A percentile compares a stretch with the other conserved stretches of the same genome.
Conservation (phyloP, 495 filamentous ascomycete species). For the Penicillium goetzii region DNA sequence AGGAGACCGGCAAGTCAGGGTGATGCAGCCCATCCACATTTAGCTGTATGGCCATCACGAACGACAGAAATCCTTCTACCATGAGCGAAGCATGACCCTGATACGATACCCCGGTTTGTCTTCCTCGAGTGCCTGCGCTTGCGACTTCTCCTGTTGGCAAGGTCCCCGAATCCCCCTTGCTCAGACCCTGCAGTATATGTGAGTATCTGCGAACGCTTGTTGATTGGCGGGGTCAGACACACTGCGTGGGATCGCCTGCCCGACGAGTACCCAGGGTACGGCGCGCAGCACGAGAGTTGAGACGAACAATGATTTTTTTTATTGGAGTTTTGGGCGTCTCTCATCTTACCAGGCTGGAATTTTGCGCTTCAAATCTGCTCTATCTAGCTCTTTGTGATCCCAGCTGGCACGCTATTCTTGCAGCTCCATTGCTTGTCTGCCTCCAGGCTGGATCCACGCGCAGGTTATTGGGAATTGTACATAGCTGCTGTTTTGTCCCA, state of each 20-base stretch:
- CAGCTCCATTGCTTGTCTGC: not conserved
- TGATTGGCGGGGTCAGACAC: not conserved
- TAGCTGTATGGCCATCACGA: constrained; percentile 18
- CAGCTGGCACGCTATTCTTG: not conserved
- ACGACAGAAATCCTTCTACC: constrained; percentile 1
- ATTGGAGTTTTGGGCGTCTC: constrained; percentile 25
- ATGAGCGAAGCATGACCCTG: constrained; percentile 27
- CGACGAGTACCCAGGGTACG: not conserved
- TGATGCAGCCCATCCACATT: constrained; percentile 11
- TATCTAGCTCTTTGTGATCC: not conserved
- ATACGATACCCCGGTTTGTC: constrained; percentile 34
- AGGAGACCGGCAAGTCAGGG: constrained; percentile 26
- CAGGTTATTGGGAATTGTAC: constrained; percentile 16
- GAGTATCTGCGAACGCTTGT: not conserved
- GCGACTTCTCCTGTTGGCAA: not conserved
- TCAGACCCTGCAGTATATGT: not conserved
- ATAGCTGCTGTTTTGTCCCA: constrained; percentile 14
- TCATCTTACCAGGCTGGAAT: constrained; percentile 11
- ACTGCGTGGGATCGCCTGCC: not conserved
- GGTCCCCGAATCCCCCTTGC: not conserved
- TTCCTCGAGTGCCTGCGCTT: constrained; percentile 5
- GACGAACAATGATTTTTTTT: constrained; percentile 22
- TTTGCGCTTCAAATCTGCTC: constrained; percentile 6
- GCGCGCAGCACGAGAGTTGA: constrained; percentile 15
- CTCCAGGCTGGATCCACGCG: not conserved